A percentile compares a stretch with the other conserved stretches of the same genome.
phyloP scores from a whole-genome alignment of 345 rosid genomes.

The Eucalyptus tenuipes region DNA sequence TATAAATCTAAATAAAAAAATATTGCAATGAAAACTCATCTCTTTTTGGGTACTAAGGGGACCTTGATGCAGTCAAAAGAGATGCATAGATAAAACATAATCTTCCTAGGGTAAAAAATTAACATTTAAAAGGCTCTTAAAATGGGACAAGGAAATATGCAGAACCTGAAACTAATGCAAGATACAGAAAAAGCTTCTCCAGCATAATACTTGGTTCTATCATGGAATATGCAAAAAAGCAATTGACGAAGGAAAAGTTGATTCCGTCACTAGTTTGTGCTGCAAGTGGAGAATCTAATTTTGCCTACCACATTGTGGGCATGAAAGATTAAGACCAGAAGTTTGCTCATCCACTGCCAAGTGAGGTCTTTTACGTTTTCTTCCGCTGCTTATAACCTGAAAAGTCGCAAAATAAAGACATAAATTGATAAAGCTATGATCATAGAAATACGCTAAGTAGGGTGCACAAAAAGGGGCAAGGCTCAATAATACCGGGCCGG shows the following conservation, averaged over 20 bases:
- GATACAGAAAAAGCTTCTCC: background rate
- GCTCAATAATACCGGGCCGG: background rate
- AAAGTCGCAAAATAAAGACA: background rate
- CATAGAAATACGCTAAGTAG: background rate
- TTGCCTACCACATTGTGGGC: conserved; percentile 80
- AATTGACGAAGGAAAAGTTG: background rate
- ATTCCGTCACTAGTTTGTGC: background rate
- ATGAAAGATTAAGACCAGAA: conserved; percentile 24
- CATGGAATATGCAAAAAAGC: background rate
- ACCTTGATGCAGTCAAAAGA: background rate
- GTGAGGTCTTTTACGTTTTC: conserved; percentile 37
- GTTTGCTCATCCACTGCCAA: conserved; percentile 18
- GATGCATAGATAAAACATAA: background rate
- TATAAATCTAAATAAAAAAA: background rate
- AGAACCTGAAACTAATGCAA: background rate
- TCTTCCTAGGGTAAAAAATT: background rate
- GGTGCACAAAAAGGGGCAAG: background rate
- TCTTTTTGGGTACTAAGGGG: background rate
- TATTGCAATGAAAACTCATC: background rate
- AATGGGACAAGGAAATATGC: background rate
- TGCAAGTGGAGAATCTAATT: background rate
- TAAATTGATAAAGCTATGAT: background rate
- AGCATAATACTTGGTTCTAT: background rate
- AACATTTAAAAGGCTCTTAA: background rate
- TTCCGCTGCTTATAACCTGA: conserved; percentile 54